phyloP scores from a whole-genome alignment of 2,329 filamentous ascomycete genomes.

The Aspergillus uvarum region DNA sequence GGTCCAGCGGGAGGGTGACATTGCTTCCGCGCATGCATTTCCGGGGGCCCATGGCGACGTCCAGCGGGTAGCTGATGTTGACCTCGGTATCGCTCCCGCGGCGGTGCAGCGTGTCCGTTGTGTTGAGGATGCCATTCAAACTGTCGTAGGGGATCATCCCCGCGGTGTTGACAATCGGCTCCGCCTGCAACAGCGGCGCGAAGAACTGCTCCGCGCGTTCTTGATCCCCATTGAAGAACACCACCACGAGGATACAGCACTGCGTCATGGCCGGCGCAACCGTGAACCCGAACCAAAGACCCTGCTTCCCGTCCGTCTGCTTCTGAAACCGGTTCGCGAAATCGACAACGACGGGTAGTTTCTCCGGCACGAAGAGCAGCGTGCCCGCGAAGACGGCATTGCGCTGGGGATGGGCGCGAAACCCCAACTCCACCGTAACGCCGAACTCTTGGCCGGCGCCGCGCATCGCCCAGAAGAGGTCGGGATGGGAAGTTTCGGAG shows the following conservation, averaged over 20 bases:
- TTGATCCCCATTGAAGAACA: slow-evolving; percentile 19
- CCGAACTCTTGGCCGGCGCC: slow-evolving; percentile 48
- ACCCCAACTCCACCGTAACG: slow-evolving; percentile 44
- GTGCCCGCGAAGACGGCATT: slow-evolving; percentile 37
- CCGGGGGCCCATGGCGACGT: slow-evolving; percentile 1
- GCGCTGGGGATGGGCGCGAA: slow-evolving; percentile 35
- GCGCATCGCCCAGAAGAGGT: slow-evolving; percentile 50
- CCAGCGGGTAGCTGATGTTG: slow-evolving; percentile 1
- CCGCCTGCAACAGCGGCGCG: slow-evolving; percentile 4
- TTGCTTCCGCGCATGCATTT: slow-evolving; percentile 7
- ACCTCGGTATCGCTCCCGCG: background rate
- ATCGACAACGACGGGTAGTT: slow-evolving; percentile 24
- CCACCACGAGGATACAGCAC: slow-evolving; percentile 11
- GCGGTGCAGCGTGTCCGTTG: background rate
- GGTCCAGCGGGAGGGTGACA: slow-evolving; percentile 8
- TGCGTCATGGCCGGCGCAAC: slow-evolving; percentile 1
- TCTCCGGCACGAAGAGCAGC: slow-evolving; percentile 25
- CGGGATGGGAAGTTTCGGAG: slow-evolving; percentile 44
- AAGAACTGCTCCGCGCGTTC: slow-evolving; percentile 8
- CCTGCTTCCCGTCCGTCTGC: slow-evolving; percentile 3
- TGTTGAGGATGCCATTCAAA: slow-evolving; percentile 11
- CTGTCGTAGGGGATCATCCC: slow-evolving; percentile 11
- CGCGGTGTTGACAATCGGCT: slow-evolving; percentile 1
- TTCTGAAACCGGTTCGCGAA: slow-evolving; percentile 14
- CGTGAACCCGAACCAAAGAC: slow-evolving; percentile 13